phyloP scores from a whole-genome alignment of 805 yeast species.

The Yarrowia sp. region DNA sequence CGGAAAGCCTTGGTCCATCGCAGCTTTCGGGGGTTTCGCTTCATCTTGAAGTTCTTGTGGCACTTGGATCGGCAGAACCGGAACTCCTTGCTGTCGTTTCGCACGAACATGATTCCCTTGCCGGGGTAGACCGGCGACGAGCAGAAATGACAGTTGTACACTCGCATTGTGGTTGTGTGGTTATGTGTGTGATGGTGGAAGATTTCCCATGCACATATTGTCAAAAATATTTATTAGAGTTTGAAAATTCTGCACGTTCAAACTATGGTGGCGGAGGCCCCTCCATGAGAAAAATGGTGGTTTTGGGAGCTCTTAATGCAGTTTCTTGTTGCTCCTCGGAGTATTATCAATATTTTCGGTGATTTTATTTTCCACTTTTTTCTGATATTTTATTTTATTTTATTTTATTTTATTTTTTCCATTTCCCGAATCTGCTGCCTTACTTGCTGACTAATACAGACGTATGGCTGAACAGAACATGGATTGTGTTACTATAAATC shows the following conservation, averaged over 20 bases:
- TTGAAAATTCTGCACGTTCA: slow-evolving; percentile 22
- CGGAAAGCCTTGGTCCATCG: slow-evolving; percentile 99
- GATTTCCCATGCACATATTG: background rate
- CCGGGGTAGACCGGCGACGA: slow-evolving; percentile 48
- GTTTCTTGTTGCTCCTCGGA: too few species aligned
- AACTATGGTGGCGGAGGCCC: too few species aligned
- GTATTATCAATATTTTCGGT: too few species aligned
- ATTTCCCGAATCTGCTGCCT: too few species aligned
- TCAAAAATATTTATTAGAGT: slow-evolving; percentile 21
- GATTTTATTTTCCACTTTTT: too few species aligned
- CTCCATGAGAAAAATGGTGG: too few species aligned
- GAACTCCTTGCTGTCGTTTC: slow-evolving; percentile 97
- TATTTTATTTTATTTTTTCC: background rate
- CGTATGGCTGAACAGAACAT: too few species aligned
- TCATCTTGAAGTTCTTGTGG: slow-evolving; percentile 94
- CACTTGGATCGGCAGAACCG: slow-evolving; percentile 97
- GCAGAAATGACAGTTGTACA: slow-evolving; percentile 85
- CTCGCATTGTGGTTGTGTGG: slow-evolving; percentile 37
- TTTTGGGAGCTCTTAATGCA: too few species aligned
- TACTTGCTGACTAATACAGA: too few species aligned
- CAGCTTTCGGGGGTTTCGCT: slow-evolving; percentile 97
- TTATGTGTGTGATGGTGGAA: background rate
- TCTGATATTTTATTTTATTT: too few species aligned
- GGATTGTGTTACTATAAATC: too few species aligned
- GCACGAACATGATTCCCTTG: slow-evolving; percentile 95